Conservation (phyloP, 495 filamentous ascomycete genomes). For the Aspergillus saccharolyticus region DNA sequence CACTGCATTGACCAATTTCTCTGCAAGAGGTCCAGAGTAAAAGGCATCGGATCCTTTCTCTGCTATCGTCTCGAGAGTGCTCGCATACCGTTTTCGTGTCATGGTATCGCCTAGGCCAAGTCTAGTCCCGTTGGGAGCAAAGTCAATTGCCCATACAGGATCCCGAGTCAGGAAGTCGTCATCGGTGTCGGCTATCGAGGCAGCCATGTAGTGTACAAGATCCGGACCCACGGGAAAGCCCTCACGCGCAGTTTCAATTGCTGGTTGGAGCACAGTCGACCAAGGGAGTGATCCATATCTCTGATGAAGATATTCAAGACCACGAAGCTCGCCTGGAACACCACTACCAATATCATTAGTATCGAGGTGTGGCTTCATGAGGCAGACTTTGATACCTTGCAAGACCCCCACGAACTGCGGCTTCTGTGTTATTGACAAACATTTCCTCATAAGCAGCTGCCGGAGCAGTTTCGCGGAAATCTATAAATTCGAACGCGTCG, state of each 20-base stretch:
- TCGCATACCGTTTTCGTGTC: conserved; percentile 70
- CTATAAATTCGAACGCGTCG: conserved; percentile 68
- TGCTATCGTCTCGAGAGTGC: conserved; percentile 72
- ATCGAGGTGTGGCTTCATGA: neutral
- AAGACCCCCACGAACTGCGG: conserved; percentile 53
- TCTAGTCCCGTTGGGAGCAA: conserved; percentile 74
- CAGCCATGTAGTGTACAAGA: conserved; percentile 62
- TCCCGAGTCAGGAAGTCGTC: conserved; percentile 65
- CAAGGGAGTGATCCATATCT: conserved; percentile 69
- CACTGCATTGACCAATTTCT: conserved; percentile 65
- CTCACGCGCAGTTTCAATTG: conserved; percentile 65
- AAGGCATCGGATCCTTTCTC: conserved; percentile 65
- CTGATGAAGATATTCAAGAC: conserved; percentile 68
- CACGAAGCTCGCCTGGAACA: conserved; percentile 77
- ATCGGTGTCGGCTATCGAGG: conserved; percentile 25
- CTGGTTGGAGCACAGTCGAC: conserved; percentile 63
- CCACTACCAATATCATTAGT: conserved; percentile 42
- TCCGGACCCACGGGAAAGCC: conserved; percentile 72
- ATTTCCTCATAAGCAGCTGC: conserved; percentile 73
- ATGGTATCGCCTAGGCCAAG: conserved; percentile 69
- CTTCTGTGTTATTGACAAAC: conserved; percentile 57
- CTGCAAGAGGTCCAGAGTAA: conserved; percentile 67
- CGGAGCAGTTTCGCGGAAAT: conserved; percentile 84
- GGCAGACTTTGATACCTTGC: conserved; percentile 54
- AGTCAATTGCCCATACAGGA: conserved; percentile 78